Base-by-base conservation (phyloP, 2,329 filamentous ascomycete species). In the Sporothrix curviconia region DNA sequence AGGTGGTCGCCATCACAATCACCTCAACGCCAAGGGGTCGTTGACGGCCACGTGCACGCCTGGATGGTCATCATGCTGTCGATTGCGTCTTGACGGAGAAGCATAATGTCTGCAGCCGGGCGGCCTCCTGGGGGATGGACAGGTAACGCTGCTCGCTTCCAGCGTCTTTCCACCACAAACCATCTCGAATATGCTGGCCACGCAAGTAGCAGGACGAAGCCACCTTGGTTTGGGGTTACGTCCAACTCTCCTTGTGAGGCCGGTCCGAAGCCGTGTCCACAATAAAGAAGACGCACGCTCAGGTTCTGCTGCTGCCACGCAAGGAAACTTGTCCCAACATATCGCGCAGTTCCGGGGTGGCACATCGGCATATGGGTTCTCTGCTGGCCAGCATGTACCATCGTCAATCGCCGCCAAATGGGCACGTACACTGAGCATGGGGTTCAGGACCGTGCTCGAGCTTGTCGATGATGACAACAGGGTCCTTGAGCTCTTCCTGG, bases 271-370 rank as follows among this genome's bases (percentile, higher is more conserved):
- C 52, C 90, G 85, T 61, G 88, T 86, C 94, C 94, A 99, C 1
- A 99, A n/a, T 77, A 62, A 94, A 91, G 1, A 97, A 75, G n/a
- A 36, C 90, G 85, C 52, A 97, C n/a, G 75, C 55, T 92, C 90
- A 1, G 91, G n/a, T n/a, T n/a, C n/a, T 87, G 66, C 87, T 90
- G 43, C 90, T 92, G 49, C 82, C 85, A 55, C 87, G 80, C 3
- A 99, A n/a, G n/a, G 76, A 62, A 97, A 97, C 57, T 89, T 89
- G n/a, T n/a, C n/a, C n/a, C 72, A 88, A 87, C 68, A 99, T 84
- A 66, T 96, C 90, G 49, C 82, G 80, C 17, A 91, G 74, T 24
- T 82, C 79, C 65, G 82, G 77, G 40, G 73, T 76, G 47, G 78
- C 78, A 40, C 74, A 78, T 83, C 76, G 2, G 74, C 73, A 40